phyloP scores from a whole-genome alignment of 352 stramenopile species.

The Nothophytophthora sp. region DNA sequence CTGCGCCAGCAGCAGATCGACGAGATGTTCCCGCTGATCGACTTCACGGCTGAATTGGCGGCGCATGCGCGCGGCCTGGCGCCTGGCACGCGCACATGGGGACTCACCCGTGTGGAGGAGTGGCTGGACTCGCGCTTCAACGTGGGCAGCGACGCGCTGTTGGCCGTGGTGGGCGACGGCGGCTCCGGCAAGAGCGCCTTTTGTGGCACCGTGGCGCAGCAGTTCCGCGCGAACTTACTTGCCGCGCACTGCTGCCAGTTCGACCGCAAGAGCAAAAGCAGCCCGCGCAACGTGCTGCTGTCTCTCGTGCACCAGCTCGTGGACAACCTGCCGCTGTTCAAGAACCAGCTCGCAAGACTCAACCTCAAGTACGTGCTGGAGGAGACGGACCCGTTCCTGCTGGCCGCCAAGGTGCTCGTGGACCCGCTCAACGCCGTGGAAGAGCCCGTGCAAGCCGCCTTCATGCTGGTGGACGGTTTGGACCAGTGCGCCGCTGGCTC shows the following conservation, averaged over 20 bases:
- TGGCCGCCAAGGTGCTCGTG: slow-evolving; percentile 75
- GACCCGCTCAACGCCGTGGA: slow-evolving; percentile 73
- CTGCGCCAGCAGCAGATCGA: slow-evolving; percentile 70
- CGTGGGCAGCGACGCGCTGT: slow-evolving; percentile 48
- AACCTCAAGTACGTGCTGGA: slow-evolving; percentile 87
- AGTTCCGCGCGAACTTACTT: slow-evolving; percentile 54
- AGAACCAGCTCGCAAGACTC: slow-evolving; percentile 79
- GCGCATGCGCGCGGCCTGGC: slow-evolving; percentile 41
- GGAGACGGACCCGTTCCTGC: slow-evolving; percentile 64
- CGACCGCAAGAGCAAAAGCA: slow-evolving; percentile 73
- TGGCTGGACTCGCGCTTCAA: slow-evolving; percentile 81
- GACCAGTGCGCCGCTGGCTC: slow-evolving; percentile 56
- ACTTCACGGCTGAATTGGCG: slow-evolving; percentile 53
- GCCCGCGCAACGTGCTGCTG: slow-evolving; percentile 68
- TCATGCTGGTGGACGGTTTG: slow-evolving; percentile 74
- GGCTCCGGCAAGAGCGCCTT: slow-evolving; percentile 76
- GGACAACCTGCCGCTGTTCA: slow-evolving; percentile 62
- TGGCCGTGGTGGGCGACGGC: slow-evolving; percentile 70
- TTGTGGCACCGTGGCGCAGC: slow-evolving; percentile 48
- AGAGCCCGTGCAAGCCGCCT: slow-evolving; percentile 57
- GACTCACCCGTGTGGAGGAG: slow-evolving; percentile 63
- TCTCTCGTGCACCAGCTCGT: slow-evolving; percentile 85
- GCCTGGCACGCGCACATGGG: slow-evolving; percentile 62
- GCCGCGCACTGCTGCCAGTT: slow-evolving; percentile 79
- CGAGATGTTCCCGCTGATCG: slow-evolving; percentile 83